Evolutionary conservation across 2,329 filamentous ascomycete genomes (phyloP).

Genomic region (Calonectria naviculata): DNA sequence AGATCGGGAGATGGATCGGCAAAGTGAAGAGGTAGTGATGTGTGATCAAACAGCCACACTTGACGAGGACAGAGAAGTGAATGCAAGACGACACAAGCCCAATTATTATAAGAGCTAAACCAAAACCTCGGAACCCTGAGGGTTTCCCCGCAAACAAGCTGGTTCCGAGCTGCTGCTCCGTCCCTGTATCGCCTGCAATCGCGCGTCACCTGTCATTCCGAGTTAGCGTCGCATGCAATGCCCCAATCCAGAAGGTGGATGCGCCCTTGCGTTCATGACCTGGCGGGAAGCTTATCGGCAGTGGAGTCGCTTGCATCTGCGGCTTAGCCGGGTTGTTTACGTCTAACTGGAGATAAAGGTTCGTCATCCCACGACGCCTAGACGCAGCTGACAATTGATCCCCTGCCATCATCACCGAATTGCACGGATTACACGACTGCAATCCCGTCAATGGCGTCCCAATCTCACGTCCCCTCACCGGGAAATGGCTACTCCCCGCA

Average conservation of each 20-base stretch:
- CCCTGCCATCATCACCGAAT: background rate
- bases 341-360: conserved; percentile 9
- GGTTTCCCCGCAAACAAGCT: background rate
- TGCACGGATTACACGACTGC: background rate
- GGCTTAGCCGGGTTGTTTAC: background rate
- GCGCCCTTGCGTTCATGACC: background rate
- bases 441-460: conserved; percentile 13
- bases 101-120: conserved; percentile 14
- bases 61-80: background rate
- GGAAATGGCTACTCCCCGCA: conserved; percentile 26
- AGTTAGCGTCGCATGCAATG: conserved; percentile 11
- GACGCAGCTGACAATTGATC: background rate
- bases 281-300: conserved; percentile 1
- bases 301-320: conserved; percentile 3
- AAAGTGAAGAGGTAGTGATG: background rate
- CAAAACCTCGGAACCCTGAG: background rate
- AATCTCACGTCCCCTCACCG: conserved; percentile 26
- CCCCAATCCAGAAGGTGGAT: conserved; percentile 15
- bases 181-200: background rate
- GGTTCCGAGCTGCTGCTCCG: background rate
- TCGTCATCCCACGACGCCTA: background rate
- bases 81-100: background rate
- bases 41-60: background rate
- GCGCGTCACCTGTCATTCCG: background rate
- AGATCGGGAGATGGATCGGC: background rate